phyloP scores from a whole-genome alignment of 306 rosid genomes.

The Glycine latifolia region DNA sequence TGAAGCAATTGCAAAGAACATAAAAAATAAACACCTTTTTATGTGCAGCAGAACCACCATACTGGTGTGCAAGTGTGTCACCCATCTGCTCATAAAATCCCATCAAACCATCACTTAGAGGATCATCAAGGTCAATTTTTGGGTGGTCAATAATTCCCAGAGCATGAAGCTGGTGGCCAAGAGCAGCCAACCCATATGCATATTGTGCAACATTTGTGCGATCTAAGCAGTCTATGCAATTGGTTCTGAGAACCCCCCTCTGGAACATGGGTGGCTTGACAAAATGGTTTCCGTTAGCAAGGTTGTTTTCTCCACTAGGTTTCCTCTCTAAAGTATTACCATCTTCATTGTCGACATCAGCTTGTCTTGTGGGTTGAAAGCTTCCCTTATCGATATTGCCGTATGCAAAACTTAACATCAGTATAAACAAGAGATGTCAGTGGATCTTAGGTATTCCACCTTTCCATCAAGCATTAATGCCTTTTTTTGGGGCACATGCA shows the following conservation, averaged over 20 bases:
- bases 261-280: constrained; percentile 59
- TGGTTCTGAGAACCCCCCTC: constrained; percentile 82
- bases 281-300: constrained; percentile 44
- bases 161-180: constrained; percentile 70
- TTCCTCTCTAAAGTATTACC: constrained; percentile 47
- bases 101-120: constrained; percentile 76
- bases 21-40: constrained; percentile 65
- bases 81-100: constrained; percentile 80
- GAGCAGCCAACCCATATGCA: constrained; percentile 80
- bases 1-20: constrained; percentile 23
- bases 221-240: constrained; percentile 89
- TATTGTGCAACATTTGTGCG: constrained; percentile 93
- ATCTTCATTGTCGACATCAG: constrained; percentile 46
- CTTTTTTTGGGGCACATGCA: neutral
- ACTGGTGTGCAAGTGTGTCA: constrained; percentile 82
- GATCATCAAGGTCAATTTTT: constrained; percentile 62
- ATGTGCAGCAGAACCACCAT: constrained; percentile 93
- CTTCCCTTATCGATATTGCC: constrained; percentile 38
- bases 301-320: constrained; percentile 50
- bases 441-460: constrained; percentile 4
- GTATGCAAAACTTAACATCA: constrained; percentile 34
- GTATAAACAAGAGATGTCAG: constrained; percentile 16
- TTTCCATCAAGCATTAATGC: constrained; percentile 13
- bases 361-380: constrained; percentile 32
- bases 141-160: constrained; percentile 66